These are phyloP conservation scores for Tetratostichococcus sp. DNA, from an alignment of 139 green algal genomes.

Conservation along the genomic window DNA sequence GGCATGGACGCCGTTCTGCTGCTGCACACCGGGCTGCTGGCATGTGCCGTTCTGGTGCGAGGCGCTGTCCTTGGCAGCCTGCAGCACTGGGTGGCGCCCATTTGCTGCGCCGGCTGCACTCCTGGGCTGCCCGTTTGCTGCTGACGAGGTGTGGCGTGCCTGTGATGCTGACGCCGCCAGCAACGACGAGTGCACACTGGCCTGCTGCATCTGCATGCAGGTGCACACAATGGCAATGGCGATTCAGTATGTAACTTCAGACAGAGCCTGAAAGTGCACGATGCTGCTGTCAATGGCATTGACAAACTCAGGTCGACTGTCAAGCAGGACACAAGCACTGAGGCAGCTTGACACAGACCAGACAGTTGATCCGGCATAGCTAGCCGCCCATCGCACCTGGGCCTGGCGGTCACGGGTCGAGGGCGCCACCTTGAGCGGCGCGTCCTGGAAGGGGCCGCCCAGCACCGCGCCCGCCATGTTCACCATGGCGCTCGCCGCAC, in stretches of 20 bases:
- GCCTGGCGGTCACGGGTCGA: constrained; percentile 12
- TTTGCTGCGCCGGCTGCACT: not conserved
- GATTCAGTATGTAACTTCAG: too few species aligned
- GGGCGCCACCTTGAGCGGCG: constrained; percentile 32
- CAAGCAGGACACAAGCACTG: too few species aligned
- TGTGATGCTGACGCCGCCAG: not conserved
- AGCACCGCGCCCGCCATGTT: constrained; percentile 43
- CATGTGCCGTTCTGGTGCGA: too few species aligned
- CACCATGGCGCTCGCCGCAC: constrained; percentile 46
- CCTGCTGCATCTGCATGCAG: not conserved
- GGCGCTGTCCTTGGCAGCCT: too few species aligned
- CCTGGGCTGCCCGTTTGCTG: not conserved
- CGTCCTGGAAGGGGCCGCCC: constrained; percentile 20
- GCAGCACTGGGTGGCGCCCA: too few species aligned
- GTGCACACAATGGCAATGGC: not conserved
- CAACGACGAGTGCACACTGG: not conserved
- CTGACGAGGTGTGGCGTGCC: too few species aligned
- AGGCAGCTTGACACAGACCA: too few species aligned
- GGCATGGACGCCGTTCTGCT: too few species aligned
- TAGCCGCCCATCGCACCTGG: not conserved
- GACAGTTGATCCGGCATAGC: not conserved
- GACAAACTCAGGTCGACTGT: too few species aligned
- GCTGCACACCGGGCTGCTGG: too few species aligned
- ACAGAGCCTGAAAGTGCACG: too few species aligned
- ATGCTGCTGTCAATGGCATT: too few species aligned